Conservation (phyloP, 345 rosid genomes). For the Salix udensis region DNA sequence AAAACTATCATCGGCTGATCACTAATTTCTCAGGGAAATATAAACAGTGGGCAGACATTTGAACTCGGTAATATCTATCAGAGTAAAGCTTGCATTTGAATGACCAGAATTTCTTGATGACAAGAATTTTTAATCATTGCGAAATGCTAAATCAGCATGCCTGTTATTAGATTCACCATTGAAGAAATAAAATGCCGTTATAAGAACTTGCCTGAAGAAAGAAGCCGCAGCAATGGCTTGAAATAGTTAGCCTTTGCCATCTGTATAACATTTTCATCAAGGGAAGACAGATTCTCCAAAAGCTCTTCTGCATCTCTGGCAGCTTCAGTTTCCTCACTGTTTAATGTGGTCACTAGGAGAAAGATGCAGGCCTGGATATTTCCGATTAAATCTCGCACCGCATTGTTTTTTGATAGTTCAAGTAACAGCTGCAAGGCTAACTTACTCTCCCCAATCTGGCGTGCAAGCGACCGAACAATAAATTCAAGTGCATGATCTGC, state of each 20-base stretch:
- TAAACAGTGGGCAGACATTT: not conserved
- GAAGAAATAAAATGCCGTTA: not conserved
- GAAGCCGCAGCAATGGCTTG: slow-evolving; percentile 24
- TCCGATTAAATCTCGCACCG: slow-evolving; percentile 17
- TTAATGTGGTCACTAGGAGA: slow-evolving; percentile 23
- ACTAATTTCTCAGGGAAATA: not conserved
- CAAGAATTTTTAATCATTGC: not conserved
- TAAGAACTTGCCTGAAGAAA: slow-evolving; percentile 21
- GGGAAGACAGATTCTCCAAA: slow-evolving; percentile 25
- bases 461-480: slow-evolving; percentile 29
- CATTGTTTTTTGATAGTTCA: slow-evolving; percentile 16
- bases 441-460: slow-evolving; percentile 25
- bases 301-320: slow-evolving; percentile 18
- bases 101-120: not conserved
- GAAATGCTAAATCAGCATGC: not conserved
- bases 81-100: not conserved
- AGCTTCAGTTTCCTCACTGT: slow-evolving; percentile 21
- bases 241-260: slow-evolving; percentile 32
- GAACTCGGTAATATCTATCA: not conserved
- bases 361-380: slow-evolving; percentile 22
- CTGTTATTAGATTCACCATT: not conserved
- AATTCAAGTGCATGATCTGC: slow-evolving; percentile 15
- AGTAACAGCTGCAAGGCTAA: slow-evolving; percentile 22
- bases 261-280: slow-evolving; percentile 22
- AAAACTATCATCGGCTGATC: not conserved